phyloP scores from a whole-genome alignment of 768 basidiomycete genomes.

The Trametes punicea region DNA sequence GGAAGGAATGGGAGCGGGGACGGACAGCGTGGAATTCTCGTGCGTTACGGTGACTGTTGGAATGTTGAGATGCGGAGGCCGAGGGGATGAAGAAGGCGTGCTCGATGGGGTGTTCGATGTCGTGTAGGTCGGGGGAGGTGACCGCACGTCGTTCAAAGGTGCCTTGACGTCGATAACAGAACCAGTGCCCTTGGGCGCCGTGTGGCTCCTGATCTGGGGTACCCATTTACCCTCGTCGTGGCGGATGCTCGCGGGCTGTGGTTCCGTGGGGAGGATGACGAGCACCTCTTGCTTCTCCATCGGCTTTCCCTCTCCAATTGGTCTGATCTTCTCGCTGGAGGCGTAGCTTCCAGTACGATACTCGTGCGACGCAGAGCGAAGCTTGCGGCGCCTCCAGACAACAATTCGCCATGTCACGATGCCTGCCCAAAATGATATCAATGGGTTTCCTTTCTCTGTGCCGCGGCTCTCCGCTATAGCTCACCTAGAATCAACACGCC shows the following conservation, averaged over 20 bases:
- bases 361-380: slow-evolving; percentile 13
- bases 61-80: slow-evolving; percentile 16
- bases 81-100: slow-evolving; percentile 13
- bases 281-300: slow-evolving; percentile 19
- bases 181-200: neutral
- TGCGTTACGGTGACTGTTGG: slow-evolving; percentile 12
- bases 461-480: neutral
- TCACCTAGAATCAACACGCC: slow-evolving; percentile 21
- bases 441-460: neutral
- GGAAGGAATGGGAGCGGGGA: slow-evolving; percentile 4
- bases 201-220: slow-evolving; percentile 7
- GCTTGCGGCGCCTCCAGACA: slow-evolving; percentile 19
- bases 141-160: neutral
- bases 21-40: slow-evolving; percentile 5
- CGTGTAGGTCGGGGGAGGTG: slow-evolving; percentile 22
- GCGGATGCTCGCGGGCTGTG: slow-evolving; percentile 12
- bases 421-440: slow-evolving; percentile 3
- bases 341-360: slow-evolving; percentile 17
- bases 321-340: slow-evolving; percentile 18
- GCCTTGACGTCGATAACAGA: slow-evolving; percentile 10
- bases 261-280: slow-evolving; percentile 18
- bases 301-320: slow-evolving; percentile 13
- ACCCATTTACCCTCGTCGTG: slow-evolving; percentile 12
- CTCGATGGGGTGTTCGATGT: slow-evolving; percentile 9
- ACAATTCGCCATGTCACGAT: slow-evolving; percentile 22